phyloP scores from a whole-genome alignment of 2,329 filamentous ascomycete species.

The Sarocladiaceae sp. region DNA sequence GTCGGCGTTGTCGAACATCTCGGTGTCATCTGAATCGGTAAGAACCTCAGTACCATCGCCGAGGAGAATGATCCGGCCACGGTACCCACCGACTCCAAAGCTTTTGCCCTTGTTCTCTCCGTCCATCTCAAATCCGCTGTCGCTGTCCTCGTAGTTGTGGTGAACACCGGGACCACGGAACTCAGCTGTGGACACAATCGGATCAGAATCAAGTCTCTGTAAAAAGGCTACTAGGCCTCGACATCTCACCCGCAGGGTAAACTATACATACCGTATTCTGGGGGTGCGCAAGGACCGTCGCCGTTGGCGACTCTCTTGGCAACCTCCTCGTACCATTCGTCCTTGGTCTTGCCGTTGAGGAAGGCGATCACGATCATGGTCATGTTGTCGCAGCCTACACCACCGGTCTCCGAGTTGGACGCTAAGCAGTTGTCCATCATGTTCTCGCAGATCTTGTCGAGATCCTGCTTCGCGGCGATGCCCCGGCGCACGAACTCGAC shows the following conservation, averaged over 20 bases:
- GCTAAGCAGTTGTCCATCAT: constrained; percentile 99
- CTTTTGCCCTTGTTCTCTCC: constrained; percentile 56
- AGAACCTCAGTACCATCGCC: constrained; percentile 92
- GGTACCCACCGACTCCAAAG: constrained; percentile 63
- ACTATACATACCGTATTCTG: constrained; percentile 87
- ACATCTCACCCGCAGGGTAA: not conserved
- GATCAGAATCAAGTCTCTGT: constrained; percentile 15
- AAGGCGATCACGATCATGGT: constrained; percentile 91
- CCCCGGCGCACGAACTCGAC: constrained; percentile 94
- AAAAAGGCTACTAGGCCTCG: constrained; percentile 3
- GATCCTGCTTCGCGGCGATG: constrained; percentile 91
- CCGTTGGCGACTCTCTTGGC: constrained; percentile 90
- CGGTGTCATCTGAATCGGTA: constrained; percentile 80
- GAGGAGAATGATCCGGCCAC: constrained; percentile 86
- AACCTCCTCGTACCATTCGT: constrained; percentile 97
- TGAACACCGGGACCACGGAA: constrained; percentile 78
- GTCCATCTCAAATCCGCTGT: constrained; percentile 70
- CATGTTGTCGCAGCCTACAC: constrained; percentile 99
- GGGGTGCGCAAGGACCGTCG: constrained; percentile 95
- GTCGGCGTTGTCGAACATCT: constrained; percentile 85
- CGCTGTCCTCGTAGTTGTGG: constrained; percentile 76
- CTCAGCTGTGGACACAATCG: constrained; percentile 69
- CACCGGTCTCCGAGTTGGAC: constrained; percentile 95
- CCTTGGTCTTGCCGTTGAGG: constrained; percentile 85
- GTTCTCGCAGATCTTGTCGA: constrained; percentile 95